phyloP scores from a whole-genome alignment of 805 yeast genomes.

The Tanozyma kutaoensis region DNA sequence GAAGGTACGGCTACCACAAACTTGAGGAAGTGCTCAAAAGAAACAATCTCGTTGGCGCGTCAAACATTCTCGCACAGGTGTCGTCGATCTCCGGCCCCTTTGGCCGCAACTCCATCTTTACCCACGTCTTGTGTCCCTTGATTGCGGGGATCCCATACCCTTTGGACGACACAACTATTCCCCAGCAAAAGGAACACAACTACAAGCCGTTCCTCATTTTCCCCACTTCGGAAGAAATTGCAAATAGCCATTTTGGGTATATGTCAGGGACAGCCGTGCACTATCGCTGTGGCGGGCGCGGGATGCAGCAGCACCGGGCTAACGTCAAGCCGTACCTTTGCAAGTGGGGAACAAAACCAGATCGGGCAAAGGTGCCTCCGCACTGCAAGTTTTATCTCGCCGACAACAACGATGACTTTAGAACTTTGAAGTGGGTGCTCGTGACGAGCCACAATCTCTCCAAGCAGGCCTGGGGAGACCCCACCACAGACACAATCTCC shows the following conservation, averaged over 20 bases:
- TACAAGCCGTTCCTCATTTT: conserved; percentile 25
- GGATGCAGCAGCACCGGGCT: conserved; percentile 24
- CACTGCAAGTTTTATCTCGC: conserved; percentile 61
- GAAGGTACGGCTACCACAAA: conserved; percentile 34
- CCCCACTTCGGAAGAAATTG: conserved; percentile 30
- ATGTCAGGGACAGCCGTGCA: conserved; percentile 38
- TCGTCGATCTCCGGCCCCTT: conserved; percentile 39
- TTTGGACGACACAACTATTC: conserved; percentile 5
- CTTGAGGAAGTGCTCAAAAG: conserved; percentile 26
- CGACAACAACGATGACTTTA: conserved; percentile 35
- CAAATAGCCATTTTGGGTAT: conserved; percentile 29
- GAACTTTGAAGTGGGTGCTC: conserved; percentile 50
- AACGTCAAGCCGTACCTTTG: conserved; percentile 28
- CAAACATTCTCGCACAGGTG: conserved; percentile 29
- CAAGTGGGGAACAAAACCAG: conserved; percentile 27
- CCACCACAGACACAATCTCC: conserved; percentile 4
- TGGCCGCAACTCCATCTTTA: conserved; percentile 20
- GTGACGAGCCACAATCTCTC: conserved; percentile 68
- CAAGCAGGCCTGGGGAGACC: conserved; percentile 70
- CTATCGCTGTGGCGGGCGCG: conserved; percentile 19
- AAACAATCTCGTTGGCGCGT: conserved; percentile 14
- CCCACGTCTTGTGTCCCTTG: conserved; percentile 35
- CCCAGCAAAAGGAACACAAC: conserved; percentile 11
- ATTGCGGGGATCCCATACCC: conserved; percentile 20
- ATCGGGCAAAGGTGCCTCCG: conserved; percentile 31